A percentile compares a stretch with the other conserved stretches of the same genome.
Evolutionary conservation across 208 protist species (phyloP).

Genomic region (Naegleria lovaniensis): DNA sequence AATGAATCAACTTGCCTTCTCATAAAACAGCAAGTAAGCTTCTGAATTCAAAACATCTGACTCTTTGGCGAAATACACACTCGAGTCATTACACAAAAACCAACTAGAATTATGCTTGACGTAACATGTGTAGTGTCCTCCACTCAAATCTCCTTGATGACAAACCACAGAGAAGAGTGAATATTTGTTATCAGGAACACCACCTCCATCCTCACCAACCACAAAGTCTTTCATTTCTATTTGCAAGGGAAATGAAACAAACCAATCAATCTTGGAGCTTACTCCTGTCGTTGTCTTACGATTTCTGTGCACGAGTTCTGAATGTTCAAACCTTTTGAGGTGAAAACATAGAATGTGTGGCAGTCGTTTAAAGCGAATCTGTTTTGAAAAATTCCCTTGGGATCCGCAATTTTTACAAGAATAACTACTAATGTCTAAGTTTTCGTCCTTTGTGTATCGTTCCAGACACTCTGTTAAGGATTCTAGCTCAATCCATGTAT

Average conservation of each 20-base stretch:
- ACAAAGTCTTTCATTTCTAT: background rate
- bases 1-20: background rate
- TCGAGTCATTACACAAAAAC: slow-evolving; percentile 37
- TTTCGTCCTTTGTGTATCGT: background rate
- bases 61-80: background rate
- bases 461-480: slow-evolving; percentile 7
- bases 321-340: slow-evolving; percentile 26
- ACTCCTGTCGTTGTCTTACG: background rate
- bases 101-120: slow-evolving; percentile 23
- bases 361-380: background rate
- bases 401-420: background rate
- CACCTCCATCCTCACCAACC: no score
- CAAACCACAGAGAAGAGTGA: slow-evolving; percentile 32
- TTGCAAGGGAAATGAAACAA: background rate
- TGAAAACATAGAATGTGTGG: slow-evolving; percentile 23
- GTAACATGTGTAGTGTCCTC: slow-evolving; percentile 36
- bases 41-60: background rate
- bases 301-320: background rate
- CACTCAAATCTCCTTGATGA: slow-evolving; percentile 33
- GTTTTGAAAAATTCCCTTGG: slow-evolving; percentile 10
- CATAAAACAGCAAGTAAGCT: slow-evolving; percentile 8
- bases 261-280: background rate
- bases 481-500: background rate
- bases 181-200: background rate
- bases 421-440: background rate